A percentile compares a stretch with the other conserved stretches of the same genome.
phyloP scores from a whole-genome alignment of 306 rosid genomes.

The Vicia villosa region DNA sequence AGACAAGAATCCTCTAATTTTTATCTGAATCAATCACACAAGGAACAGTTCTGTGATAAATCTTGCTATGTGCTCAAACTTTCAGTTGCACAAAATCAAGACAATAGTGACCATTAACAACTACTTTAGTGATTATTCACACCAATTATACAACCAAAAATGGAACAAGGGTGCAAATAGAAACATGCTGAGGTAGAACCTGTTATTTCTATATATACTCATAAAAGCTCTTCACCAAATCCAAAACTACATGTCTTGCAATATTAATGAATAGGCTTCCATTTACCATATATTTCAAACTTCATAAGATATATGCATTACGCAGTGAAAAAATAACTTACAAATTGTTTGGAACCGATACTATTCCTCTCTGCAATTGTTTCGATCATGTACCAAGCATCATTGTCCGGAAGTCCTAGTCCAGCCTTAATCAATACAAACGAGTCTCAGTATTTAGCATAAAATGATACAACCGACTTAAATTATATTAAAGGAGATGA shows the following conservation, averaged over 20 bases:
- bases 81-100: conserved; percentile 24
- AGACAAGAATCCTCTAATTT: conserved; percentile 88
- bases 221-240: conserved; percentile 26
- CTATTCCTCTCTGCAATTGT: conserved; percentile 90
- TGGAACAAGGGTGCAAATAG: conserved; percentile 16
- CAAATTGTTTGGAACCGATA: conserved; percentile 91
- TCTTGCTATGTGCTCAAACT: conserved; percentile 30
- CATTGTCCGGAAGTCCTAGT: conserved; percentile 86
- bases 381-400: conserved; percentile 96
- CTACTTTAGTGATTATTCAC: conserved; percentile 8
- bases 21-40: conserved; percentile 64
- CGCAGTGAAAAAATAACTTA: conserved; percentile 49
- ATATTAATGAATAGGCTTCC: conserved; percentile 19
- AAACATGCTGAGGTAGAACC: conserved; percentile 21
- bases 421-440: conserved; percentile 71
- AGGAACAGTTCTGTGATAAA: conserved; percentile 34
- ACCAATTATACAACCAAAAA: conserved; percentile 16
- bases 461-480: conserved; percentile 2
- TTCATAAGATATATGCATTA: conserved; percentile 6
- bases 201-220: background rate
- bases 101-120: background rate
- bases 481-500: conserved; percentile 18
- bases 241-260: background rate
- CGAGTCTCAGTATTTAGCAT: conserved; percentile 33
- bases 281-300: conserved; percentile 23